Conservation (phyloP, 306 rosid genomes). For the cucumber (Cucumis sativus) region Cucumber_9930_V3 NC_026660.2:4245501-4246000, state of each 20-base stretch:
- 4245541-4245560: not conserved
- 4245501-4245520: slow-evolving; percentile 85
- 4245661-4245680: not conserved
- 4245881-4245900: slow-evolving; percentile 17
- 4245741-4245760: not conserved
- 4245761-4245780: not conserved
- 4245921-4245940: slow-evolving; percentile 98
- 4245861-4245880: not conserved
- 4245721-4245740: not conserved
- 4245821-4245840: not conserved
- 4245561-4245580: not conserved
- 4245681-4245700: not conserved
- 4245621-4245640: not conserved
- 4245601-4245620: not conserved
- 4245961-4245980: slow-evolving; percentile 2
- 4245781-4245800: not conserved
- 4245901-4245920: slow-evolving; percentile 99
- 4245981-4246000: not conserved
- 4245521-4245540: slow-evolving; percentile 82
- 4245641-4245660: not conserved
- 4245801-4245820: not conserved
- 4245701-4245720: not conserved
- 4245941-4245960: slow-evolving; percentile 81
- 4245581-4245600: not conserved
- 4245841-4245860: not conserved